Evolutionary conservation across 148 eudicot species (phyloP).

Genomic region (Amaranthus hypochondriacus): DNA sequence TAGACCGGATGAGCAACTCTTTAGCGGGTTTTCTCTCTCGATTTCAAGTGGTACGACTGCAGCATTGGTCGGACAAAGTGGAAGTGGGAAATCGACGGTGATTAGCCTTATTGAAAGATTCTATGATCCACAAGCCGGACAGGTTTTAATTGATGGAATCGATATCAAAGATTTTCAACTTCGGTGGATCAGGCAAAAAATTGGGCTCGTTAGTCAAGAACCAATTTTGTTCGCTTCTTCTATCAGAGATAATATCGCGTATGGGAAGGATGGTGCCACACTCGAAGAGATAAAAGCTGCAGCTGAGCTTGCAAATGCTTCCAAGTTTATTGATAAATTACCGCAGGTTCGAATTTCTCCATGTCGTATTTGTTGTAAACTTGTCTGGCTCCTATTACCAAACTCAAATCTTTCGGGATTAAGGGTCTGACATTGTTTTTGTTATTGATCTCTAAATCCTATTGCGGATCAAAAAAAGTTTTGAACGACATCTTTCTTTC

Average conservation of each 20-base stretch:
- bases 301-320: conserved; percentile 59
- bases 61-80: conserved; percentile 70
- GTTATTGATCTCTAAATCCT: neutral
- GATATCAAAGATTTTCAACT: conserved; percentile 58
- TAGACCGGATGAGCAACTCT: conserved; percentile 51
- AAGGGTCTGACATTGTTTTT: no score
- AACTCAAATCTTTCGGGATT: no score
- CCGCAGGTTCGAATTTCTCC: conserved; percentile 41
- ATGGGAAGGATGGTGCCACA: conserved; percentile 55
- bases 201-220: conserved; percentile 70
- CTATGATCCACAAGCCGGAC: conserved; percentile 60
- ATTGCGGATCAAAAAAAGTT: neutral
- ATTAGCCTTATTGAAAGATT: conserved; percentile 63
- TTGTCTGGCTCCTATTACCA: no score
- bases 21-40: conserved; percentile 44
- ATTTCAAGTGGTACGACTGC: conserved; percentile 56
- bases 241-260: conserved; percentile 59
- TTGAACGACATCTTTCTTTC: neutral
- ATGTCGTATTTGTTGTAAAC: neutral
- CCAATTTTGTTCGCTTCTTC: conserved; percentile 54
- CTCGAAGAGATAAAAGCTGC: conserved; percentile 50
- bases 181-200: conserved; percentile 60
- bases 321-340: conserved; percentile 51
- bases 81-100: conserved; percentile 72
- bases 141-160: conserved; percentile 58